phyloP scores from a whole-genome alignment of 2,329 filamentous ascomycete genomes.

The Cladophialophora immunda region DNA sequence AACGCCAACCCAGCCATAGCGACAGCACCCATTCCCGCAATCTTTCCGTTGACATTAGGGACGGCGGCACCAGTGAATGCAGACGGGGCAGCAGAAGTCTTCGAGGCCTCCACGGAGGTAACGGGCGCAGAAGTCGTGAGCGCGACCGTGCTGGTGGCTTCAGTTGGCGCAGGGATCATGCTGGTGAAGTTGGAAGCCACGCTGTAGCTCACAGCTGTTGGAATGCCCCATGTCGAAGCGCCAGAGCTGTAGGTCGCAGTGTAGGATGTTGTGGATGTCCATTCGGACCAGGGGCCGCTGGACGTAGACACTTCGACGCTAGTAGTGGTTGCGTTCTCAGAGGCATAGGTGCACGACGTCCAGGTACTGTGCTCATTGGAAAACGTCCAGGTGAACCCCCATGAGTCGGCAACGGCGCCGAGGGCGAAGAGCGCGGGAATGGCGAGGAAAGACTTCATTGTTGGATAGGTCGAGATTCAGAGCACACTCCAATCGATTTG shows the following conservation, averaged over 20 bases:
- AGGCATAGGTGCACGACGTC: slow-evolving; percentile 24
- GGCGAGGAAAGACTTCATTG: slow-evolving; percentile 37
- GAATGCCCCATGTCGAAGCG: slow-evolving; percentile 29
- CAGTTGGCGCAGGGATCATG: slow-evolving; percentile 29
- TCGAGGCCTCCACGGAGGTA: slow-evolving; percentile 1
- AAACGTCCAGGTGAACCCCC: slow-evolving; percentile 35
- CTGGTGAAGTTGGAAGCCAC: slow-evolving; percentile 29
- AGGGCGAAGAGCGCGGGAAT: slow-evolving; percentile 33
- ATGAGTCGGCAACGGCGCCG: slow-evolving; percentile 29
- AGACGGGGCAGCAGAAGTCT: slow-evolving; percentile 1
- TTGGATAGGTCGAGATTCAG: background rate
- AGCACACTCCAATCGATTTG: background rate
- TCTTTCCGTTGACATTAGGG: slow-evolving; percentile 26
- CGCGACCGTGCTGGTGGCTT: background rate
- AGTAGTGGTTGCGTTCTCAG: slow-evolving; percentile 27
- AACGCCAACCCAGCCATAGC: slow-evolving; percentile 36
- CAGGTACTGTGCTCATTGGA: slow-evolving; percentile 31
- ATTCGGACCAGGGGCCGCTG: slow-evolving; percentile 15
- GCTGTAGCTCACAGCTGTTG: slow-evolving; percentile 29
- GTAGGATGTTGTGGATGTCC: slow-evolving; percentile 30
- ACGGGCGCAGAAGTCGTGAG: slow-evolving; percentile 1
- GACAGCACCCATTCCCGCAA: slow-evolving; percentile 33
- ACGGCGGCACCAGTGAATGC: slow-evolving; percentile 30
- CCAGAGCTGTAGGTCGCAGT: slow-evolving; percentile 32
- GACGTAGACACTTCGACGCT: slow-evolving; percentile 16